Percentiles rank a stretch among this genome's conserved stretches.
Conservation (phyloP, 768 basidiomycete genomes). For the Leccinum broughii region DNA sequence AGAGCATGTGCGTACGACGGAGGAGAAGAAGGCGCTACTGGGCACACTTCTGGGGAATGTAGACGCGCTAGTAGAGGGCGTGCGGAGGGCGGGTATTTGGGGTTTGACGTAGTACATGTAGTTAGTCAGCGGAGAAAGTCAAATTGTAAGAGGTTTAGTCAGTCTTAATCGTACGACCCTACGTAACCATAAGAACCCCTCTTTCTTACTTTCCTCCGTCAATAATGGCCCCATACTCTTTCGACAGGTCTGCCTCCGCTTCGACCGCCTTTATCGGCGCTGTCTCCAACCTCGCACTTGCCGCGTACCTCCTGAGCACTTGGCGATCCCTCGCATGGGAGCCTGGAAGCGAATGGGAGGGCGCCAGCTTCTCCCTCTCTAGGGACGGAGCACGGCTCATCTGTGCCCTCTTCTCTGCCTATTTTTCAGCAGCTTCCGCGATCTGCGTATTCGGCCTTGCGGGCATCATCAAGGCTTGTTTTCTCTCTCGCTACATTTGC, state of each 20-base stretch:
- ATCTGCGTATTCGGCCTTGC: conserved; percentile 65
- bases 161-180: conserved; percentile 7
- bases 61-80: conserved; percentile 85
- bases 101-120: conserved; percentile 49
- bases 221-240: conserved; percentile 11
- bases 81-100: conserved; percentile 86
- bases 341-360: conserved; percentile 50
- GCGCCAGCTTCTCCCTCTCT: conserved; percentile 40
- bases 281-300: conserved; percentile 40
- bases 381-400: conserved; percentile 47
- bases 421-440: conserved; percentile 64
- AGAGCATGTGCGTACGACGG: conserved; percentile 52
- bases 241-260: conserved; percentile 38
- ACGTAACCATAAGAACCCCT: neutral
- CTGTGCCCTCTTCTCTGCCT: conserved; percentile 63
- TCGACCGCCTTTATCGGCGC: conserved; percentile 41
- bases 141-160: neutral
- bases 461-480: conserved; percentile 65
- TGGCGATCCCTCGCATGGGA: conserved; percentile 50
- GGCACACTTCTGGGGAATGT: conserved; percentile 89
- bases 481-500: neutral
- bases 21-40: conserved; percentile 81
- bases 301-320: conserved; percentile 40
- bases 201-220: neutral
- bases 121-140: neutral